Percentiles rank a stretch among this genome's conserved stretches.
Conservation (phyloP, 352 stramenopile genomes). For the Pythium phragmitis region DNA sequence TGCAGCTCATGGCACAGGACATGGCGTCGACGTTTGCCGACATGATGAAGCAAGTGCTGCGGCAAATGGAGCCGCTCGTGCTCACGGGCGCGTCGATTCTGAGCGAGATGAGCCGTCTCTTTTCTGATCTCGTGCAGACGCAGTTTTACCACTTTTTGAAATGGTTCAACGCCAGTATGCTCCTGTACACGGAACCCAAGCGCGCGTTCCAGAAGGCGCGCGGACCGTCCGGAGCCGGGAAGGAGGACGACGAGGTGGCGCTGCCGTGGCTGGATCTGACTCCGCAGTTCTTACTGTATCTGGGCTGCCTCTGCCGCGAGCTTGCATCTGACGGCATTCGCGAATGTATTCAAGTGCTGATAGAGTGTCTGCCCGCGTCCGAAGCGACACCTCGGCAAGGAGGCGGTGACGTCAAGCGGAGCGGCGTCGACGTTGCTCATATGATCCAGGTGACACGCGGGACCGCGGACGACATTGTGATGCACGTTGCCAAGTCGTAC, state of each 20-base stretch:
- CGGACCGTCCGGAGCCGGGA: background rate
- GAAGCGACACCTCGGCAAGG: background rate
- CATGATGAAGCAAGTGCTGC: conserved; percentile 78
- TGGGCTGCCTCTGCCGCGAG: conserved; percentile 69
- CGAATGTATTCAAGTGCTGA: conserved; percentile 66
- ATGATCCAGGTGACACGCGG: conserved; percentile 79
- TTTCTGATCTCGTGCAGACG: conserved; percentile 77
- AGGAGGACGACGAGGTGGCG: conserved; percentile 28
- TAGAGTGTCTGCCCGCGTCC: conserved; percentile 58
- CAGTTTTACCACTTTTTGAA: conserved; percentile 83
- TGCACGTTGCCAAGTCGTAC: conserved; percentile 63
- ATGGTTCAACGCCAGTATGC: conserved; percentile 68
- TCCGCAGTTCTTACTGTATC: conserved; percentile 68
- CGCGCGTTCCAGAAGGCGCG: conserved; percentile 41
- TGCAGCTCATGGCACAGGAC: conserved; percentile 58
- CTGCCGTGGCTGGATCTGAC: conserved; percentile 62
- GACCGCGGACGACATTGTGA: conserved; percentile 52
- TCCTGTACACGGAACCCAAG: conserved; percentile 73
- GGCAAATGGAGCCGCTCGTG: conserved; percentile 76
- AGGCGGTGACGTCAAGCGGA: conserved; percentile 16
- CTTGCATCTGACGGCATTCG: conserved; percentile 62
- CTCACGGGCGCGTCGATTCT: conserved; percentile 65
- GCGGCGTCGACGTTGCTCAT: conserved; percentile 52
- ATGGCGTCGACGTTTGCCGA: conserved; percentile 56
- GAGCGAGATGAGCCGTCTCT: conserved; percentile 65